Base-by-base conservation (phyloP, 1,284 basidiomycete species). In the Microstroma glucosiphilum region DNA sequence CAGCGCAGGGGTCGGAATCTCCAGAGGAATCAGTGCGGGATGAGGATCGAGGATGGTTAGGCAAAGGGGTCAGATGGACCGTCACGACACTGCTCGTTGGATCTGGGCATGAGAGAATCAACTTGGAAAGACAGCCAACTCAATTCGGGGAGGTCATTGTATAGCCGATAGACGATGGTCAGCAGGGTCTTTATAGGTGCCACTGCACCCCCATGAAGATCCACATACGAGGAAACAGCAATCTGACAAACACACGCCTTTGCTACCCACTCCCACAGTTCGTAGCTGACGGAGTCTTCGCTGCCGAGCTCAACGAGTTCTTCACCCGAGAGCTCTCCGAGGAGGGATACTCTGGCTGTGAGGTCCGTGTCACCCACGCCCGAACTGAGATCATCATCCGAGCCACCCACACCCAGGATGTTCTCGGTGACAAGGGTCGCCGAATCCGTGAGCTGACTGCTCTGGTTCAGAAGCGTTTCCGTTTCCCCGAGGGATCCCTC, bases 331-430 rank as follows among this genome's bases (percentile, higher is more conserved):
- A 98, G 83, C 90, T 98, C 80, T 90, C 94, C 65, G 94, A 96
- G 83, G 96, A 99, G 84, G 96, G 96, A 79, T 99, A 98, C 87
- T 97, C 96, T 82, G 96, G 96, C 66, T 99, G 96, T 82, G 96
- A 98, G 84, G 96, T 99, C 82, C 92, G 96, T 80, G 93, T 97
- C 69, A 98, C 96, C 76, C 96, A 98, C 82, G 92, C 94, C 72
- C 90, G 94, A 80, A 99, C 96, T 75, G 96, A 99, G 89, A 97
- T 99, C 81, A 98, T 99, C 85, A 96, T 99, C 84, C 92, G 96
- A 79, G 96, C 96, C 68, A 97, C 94, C 79, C 94, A 97, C 86
- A 98, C 96, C 73, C 96, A 98, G 83, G 96, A 98, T 82, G 96
- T 99, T 75, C 87, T 99, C 74, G 96, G 96, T 80, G 94, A 98